Evolutionary conservation across 2,329 filamentous ascomycete species (phyloP).

Genomic region (Exophiala oligosperma): DNA sequence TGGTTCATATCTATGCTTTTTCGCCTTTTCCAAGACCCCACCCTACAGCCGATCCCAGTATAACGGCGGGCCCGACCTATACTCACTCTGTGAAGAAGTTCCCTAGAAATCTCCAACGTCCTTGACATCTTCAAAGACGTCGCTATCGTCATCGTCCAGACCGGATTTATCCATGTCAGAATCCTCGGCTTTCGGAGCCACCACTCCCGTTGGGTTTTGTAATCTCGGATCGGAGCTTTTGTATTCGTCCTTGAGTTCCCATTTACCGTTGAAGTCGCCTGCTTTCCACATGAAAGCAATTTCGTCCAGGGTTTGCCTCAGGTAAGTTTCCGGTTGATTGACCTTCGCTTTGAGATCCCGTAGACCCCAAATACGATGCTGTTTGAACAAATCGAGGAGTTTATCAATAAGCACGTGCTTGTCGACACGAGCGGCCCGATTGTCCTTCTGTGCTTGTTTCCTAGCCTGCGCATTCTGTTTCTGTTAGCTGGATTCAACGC

Average conservation of each 20-base stretch:
- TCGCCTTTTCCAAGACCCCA: not conserved
- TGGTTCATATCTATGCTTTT: too few relatives aligned
- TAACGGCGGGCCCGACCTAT: too few relatives aligned
- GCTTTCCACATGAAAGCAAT: conserved; percentile 29
- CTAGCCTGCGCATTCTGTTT: conserved; percentile 33
- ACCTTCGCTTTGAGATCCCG: conserved; percentile 75
- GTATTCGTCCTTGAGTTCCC: conserved; percentile 37
- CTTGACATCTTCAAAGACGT: conserved; percentile 28
- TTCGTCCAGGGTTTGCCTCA: conserved; percentile 74
- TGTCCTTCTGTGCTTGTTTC: conserved; percentile 58
- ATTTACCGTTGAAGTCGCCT: conserved; percentile 32
- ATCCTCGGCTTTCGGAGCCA: conserved; percentile 27
- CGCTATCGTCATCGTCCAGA: conserved; percentile 27
- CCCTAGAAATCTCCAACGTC: not conserved
- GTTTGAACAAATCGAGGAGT: conserved; percentile 78
- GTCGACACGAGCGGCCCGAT: conserved; percentile 87
- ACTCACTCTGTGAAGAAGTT: too few relatives aligned
- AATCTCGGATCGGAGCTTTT: conserved; percentile 34
- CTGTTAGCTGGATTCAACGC: not conserved
- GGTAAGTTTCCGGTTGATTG: conserved; percentile 87
- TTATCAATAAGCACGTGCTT: conserved; percentile 84
- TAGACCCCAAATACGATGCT: conserved; percentile 93
- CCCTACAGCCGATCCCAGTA: not conserved
- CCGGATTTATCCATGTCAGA: conserved; percentile 29
- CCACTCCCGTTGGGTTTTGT: conserved; percentile 20